Evolutionary conservation across 495 filamentous ascomycete species (phyloP).

Genomic region (Penicillium parvum): DNA sequence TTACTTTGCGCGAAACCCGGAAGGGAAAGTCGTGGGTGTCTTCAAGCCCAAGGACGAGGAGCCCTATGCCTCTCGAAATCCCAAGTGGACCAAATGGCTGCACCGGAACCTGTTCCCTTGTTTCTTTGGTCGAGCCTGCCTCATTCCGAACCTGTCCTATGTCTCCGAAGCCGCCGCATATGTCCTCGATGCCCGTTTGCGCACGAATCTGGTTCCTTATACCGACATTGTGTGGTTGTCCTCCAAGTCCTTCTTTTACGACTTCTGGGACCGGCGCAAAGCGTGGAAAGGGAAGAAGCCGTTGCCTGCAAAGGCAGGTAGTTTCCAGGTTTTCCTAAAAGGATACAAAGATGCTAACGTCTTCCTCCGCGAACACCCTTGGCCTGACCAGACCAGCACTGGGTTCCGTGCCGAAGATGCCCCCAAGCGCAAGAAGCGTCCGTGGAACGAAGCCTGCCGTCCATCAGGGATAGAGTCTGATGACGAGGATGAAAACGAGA

Average conservation of each 20-base stretch:
- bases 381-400: constrained; percentile 90
- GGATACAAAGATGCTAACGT: constrained; percentile 96
- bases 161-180: constrained; percentile 97
- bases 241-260: constrained; percentile 96
- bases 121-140: constrained; percentile 90
- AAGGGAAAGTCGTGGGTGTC: constrained; percentile 92
- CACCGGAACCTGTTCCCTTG: constrained; percentile 93
- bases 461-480: constrained; percentile 63
- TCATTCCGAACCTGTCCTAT: constrained; percentile 99
- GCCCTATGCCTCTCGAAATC: constrained; percentile 87
- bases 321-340: constrained; percentile 95
- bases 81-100: constrained; percentile 96
- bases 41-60: constrained; percentile 99
- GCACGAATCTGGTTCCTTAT: constrained; percentile 89
- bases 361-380: constrained; percentile 91
- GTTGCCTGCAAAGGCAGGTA: constrained; percentile 88
- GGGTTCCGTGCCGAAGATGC: constrained; percentile 67
- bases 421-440: constrained; percentile 64
- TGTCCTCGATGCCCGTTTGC: constrained; percentile 83
- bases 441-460: constrained; percentile 83
- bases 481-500: constrained; percentile 70
- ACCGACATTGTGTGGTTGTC: constrained; percentile 93
- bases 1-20: constrained; percentile 90
- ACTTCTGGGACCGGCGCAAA: constrained; percentile 89
- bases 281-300: constrained; percentile 82